Percentiles rank a stretch among this genome's conserved stretches.
Conservation (phyloP, 2,329 filamentous ascomycete species). For the Alternaria novae-zelandiae region DNA sequence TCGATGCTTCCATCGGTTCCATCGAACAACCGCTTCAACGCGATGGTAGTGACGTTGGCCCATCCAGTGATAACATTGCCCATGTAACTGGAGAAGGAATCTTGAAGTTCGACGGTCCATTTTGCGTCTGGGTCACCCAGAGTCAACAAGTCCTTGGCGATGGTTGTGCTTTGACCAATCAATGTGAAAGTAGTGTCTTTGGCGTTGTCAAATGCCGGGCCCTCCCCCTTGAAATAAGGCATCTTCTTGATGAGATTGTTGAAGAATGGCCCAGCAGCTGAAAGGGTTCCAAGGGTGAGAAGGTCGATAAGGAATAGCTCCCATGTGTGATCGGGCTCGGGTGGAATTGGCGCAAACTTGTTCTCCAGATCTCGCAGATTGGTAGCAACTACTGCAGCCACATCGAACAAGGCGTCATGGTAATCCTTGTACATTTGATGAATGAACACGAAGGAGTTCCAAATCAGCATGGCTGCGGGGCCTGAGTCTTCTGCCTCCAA, state of each 20-base stretch:
- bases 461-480: background rate
- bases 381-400: background rate
- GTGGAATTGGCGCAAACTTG: conserved; percentile 5
- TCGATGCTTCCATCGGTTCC: too few relatives aligned
- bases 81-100: too few relatives aligned
- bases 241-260: background rate
- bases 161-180: too few relatives aligned
- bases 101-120: too few relatives aligned
- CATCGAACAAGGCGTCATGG: background rate
- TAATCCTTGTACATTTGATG: conserved; percentile 1
- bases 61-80: too few relatives aligned
- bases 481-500: conserved; percentile 1
- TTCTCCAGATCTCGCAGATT: background rate
- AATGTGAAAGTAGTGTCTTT: too few relatives aligned
- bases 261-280: conserved; percentile 1
- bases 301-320: background rate
- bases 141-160: too few relatives aligned
- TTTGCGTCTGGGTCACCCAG: too few relatives aligned
- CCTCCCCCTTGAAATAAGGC: background rate
- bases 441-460: background rate
- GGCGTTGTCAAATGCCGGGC: too few relatives aligned
- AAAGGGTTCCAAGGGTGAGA: conserved; percentile 1
- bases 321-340: background rate
- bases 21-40: too few relatives aligned
- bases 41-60: too few relatives aligned